Base-by-base conservation (phyloP, 352 stramenopile species). In the Globisporangium paddicum region DNA sequence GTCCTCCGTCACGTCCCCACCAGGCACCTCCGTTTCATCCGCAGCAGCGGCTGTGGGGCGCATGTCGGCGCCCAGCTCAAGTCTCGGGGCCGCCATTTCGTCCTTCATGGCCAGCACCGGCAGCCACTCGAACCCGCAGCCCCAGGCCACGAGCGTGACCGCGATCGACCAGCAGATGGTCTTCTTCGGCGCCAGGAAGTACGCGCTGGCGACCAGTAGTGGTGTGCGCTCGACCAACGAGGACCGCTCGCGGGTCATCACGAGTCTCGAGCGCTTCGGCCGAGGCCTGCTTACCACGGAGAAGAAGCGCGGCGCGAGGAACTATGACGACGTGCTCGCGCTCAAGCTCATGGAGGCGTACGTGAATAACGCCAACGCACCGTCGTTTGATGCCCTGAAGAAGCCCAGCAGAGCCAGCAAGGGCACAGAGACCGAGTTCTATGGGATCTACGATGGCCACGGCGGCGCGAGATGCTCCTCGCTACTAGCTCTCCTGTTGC, bases 391-490 rank as follows among this genome's bases (percentile, higher is more conserved):
- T 2, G 46, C 75, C 1, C 73, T 71, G 53, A 73, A 72, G 23
- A 42, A 86, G 26, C 4, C 4, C 28, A 32, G 28, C 28, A 3
- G 28, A 46, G 34, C 73, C 19, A 66, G 64, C 34, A 60, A 59
- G 18, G 41, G 62, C 13, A 40, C 67, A 26, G 68, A 75, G 50
- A 93, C 80, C 18, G 72, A 78, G 64, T 82, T 89, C 47, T 90
- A 79, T 48, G 83, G 79, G 8, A 61, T 93, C n/a, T 93, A 86
- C 58, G 83, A 93, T 51, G 83, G 83, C 37, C 83, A 93, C 40
- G 83, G 80, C 26, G 83, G 83, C 19, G 75, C 68, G 10, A 67
- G 66, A 44, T 82, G 79, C 45, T 89, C 79, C 34, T 80, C 75
- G 21, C 55, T 90, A 6, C 54, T 91, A 30, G 81, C 81, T 25